Base-by-base conservation (phyloP, 1,139 yeast species). In the Zygosaccharomyces pseudobailii region DNA sequence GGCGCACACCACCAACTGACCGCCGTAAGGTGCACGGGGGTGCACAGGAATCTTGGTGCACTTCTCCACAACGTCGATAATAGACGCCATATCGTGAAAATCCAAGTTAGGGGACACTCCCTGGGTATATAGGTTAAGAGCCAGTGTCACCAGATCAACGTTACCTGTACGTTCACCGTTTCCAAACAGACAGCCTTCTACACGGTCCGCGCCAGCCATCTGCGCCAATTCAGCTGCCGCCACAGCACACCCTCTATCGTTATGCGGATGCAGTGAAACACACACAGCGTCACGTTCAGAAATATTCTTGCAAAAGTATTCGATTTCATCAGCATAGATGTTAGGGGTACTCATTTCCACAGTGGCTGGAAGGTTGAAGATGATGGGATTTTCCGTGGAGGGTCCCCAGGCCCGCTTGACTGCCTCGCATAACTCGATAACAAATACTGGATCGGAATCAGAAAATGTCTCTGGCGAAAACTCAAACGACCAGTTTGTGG, bases 141-240 rank as follows among this genome's bases (percentile, higher is more conserved):
- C 97, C 52, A 92, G 78, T 9, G 97, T 92, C 45, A 90, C 95
- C 50, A 92, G 74, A 69, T 92, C 98, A 54, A 92, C 97, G 67
- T 92, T 92, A 67, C 98, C 97, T 25, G 98, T 92, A 71, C 97
- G 83, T 76, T 92, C 98, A 66, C 98, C 97, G 68, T 90, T 92
- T 57, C 97, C 97, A 62, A 92, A 92, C 51, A 92, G 74, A 74
- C 97, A 92, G 43, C 98, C 97, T 71, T 92, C 98, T 35, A 92
- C 94, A 71, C 98, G 82, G 70, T 92, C 96, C 40, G 96, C 97
- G 57, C 98, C 97, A 4, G 96, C 98, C 70, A 92, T 69, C 54
- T 87, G 78, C 49, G 95, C 97, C 52, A 92, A 77, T 71, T 92
- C 98, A 10, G 97, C 84, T 21, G 97, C 97, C 19, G 97, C 97